Percentiles rank a stretch among this genome's conserved stretches.
Conservation (phyloP, 352 stramenopile genomes). For the Thraustotheca clavata region DNA sequence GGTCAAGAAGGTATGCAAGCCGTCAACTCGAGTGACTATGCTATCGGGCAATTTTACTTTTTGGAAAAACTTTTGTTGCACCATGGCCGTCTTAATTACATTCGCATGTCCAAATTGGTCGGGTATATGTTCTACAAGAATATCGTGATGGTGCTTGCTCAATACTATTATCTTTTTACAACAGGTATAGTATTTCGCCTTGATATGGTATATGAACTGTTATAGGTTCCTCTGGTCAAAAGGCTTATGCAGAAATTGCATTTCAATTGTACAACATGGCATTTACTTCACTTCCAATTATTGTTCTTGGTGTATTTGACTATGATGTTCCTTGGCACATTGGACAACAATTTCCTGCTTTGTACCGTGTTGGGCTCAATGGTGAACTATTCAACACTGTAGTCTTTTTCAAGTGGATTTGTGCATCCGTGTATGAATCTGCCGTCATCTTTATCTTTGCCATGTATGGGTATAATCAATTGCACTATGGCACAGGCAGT, state of each 20-base stretch:
- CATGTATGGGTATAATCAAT: constrained; percentile 62
- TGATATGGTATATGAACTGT: too few relatives aligned
- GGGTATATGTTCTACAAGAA: constrained; percentile 96
- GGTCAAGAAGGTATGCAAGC: constrained; percentile 93
- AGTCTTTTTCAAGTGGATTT: constrained; percentile 83
- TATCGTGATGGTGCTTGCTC: constrained; percentile 91
- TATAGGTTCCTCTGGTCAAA: constrained; percentile 83
- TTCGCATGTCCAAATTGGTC: constrained; percentile 89
- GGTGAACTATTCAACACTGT: constrained; percentile 78
- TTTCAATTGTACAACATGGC: constrained; percentile 85
- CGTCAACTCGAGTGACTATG: constrained; percentile 91
- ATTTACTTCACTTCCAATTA: constrained; percentile 79
- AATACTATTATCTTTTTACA: constrained; percentile 93
- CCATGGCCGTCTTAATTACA: constrained; percentile 92
- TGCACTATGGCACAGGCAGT: constrained; percentile 72
- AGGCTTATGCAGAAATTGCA: constrained; percentile 80
- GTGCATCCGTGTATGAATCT: constrained; percentile 60
- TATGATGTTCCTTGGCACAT: constrained; percentile 70
- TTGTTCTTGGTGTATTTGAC: constrained; percentile 77
- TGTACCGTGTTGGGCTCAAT: constrained; percentile 64
- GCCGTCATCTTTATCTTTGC: constrained; percentile 61
- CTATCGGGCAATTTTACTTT: constrained; percentile 93
- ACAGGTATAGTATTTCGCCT: too few relatives aligned
- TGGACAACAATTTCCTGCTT: constrained; percentile 50
- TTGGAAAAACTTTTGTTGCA: constrained; percentile 86